Evolutionary conservation across 371 early-diverging fungal genomes (phyloP), one percentile per base, ranked within the genome.

Genomic region (Capniomyces stellatus): DNA sequence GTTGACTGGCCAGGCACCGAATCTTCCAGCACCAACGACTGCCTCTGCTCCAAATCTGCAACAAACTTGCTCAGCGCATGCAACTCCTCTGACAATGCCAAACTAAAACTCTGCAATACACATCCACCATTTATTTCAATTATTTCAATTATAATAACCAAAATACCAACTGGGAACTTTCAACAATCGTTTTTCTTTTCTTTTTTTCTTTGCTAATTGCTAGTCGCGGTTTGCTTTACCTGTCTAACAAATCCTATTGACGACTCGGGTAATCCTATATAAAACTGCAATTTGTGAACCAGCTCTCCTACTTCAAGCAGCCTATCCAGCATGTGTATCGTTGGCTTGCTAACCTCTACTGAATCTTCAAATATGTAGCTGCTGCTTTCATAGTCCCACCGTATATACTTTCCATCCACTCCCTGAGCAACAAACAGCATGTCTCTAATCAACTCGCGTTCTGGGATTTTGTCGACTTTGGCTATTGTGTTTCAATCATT

Each of bases 391-490:
- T 56, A 21, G 52, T 82, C 76, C 55, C 73, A 89, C 54, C 73
- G 75, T 25, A 93, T 73, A 57, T 77, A 81, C 51, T 74, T 75
- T 31, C 96, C 96, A 68, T 93, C 85, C 46, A 96, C 85, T 1
- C 91, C 97, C 63, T 93, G 97, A 63, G 92, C 82, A 15, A 92
- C 74, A 62, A 76, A 96, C 4, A 96, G 73, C 48, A 92, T 63
- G 52, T 96, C 97, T 1, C 82, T 76, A 35, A 96, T 62, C 25
- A 92, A 61, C 0, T 71, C 71, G 1, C 75, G 60, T 61, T 93
- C 92, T 13, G 75, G 59, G 2, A 81, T 69, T 31, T 57, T 27
- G 29, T 58, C 58, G 8, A 54, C 31, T 23, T 22, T 52, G 10
- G 28, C 76, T 77, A 64, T 15, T 48, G n/a, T 18, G 1, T 21